phyloP scores from a whole-genome alignment of 2,329 filamentous ascomycete species.

The Metarhizium anisopliae region DNA sequence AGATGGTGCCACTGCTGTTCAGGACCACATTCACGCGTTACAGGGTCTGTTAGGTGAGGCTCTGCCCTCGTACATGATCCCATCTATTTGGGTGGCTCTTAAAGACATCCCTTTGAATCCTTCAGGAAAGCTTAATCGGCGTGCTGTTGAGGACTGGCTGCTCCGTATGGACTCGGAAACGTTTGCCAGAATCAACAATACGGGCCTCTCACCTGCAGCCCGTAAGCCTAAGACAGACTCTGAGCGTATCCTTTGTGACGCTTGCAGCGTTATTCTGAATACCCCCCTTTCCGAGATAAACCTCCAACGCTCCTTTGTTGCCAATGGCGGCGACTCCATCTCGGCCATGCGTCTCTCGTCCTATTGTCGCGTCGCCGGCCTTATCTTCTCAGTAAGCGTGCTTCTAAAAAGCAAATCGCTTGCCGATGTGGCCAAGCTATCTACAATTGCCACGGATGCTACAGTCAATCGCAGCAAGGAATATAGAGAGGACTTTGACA shows the following conservation, averaged over 20 bases:
- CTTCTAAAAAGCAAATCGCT: constrained; percentile 1
- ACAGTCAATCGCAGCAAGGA: not conserved
- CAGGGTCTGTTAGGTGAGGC: constrained; percentile 5
- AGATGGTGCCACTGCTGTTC: not conserved
- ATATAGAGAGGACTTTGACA: not conserved
- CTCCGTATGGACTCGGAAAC: not conserved
- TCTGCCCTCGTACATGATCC: constrained; percentile 4
- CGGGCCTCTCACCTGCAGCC: not conserved
- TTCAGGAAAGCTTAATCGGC: constrained; percentile 11
- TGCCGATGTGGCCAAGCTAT: not conserved
- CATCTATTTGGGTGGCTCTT: not conserved
- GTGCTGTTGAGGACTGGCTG: constrained; percentile 5
- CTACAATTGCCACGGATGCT: not conserved
- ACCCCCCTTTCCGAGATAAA: constrained; percentile 19
- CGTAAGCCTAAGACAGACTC: constrained; percentile 1
- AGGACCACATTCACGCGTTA: constrained; percentile 5
- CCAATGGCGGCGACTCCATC: constrained; percentile 35
- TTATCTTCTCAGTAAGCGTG: constrained; percentile 19
- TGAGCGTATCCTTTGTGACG: constrained; percentile 4
- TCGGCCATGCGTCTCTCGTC: constrained; percentile 33
- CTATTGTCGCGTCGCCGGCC: constrained; percentile 20
- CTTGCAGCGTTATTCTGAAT: constrained; percentile 34
- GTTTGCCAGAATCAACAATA: not conserved
- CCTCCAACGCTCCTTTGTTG: constrained; percentile 25
- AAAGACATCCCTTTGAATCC: constrained; percentile 8